Percentiles rank a stretch among this genome's conserved stretches.
phyloP scores from a whole-genome alignment of 148 eudicot species.

The Tetragonia tetragonoides region DNA sequence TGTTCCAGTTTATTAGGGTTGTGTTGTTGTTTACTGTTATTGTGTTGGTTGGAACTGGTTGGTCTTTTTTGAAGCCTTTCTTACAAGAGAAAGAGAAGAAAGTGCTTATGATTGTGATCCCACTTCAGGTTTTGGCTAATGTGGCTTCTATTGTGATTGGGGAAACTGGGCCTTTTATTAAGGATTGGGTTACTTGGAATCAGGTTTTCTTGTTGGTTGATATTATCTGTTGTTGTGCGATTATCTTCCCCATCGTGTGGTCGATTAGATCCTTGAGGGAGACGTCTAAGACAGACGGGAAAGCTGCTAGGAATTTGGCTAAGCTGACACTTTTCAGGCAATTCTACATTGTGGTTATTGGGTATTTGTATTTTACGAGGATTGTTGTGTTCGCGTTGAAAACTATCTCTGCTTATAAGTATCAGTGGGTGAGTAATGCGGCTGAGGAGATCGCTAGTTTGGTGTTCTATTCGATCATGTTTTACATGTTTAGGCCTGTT shows the following conservation, averaged over 20 bases:
- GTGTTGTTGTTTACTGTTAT: conserved; percentile 88
- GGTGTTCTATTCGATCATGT: conserved; percentile 77
- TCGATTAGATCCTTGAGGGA: conserved; percentile 87
- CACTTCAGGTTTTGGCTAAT: conserved; percentile 87
- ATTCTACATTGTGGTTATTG: conserved; percentile 91
- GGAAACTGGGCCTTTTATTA: conserved; percentile 93
- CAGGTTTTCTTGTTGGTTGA: conserved; percentile 92
- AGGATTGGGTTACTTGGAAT: conserved; percentile 98
- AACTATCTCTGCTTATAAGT: conserved; percentile 85
- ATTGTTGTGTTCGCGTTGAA: conserved; percentile 84
- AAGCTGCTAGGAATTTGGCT: conserved; percentile 88
- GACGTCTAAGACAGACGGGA: conserved; percentile 96
- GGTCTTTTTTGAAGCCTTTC: conserved; percentile 95
- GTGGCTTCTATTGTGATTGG: conserved; percentile 90
- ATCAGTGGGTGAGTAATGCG: conserved; percentile 89
- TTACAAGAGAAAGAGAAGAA: conserved; percentile 97
- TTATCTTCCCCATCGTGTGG: conserved; percentile 92
- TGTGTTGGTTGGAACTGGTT: conserved; percentile 85
- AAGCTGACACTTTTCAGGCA: conserved; percentile 88
- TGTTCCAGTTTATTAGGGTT: conserved; percentile 81
- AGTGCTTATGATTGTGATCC: conserved; percentile 93
- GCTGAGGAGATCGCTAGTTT: conserved; percentile 95
- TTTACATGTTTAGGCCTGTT: conserved; percentile 95
- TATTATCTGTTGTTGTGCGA: conserved; percentile 83
- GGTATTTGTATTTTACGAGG: conserved; percentile 94